Evolutionary conservation across 495 filamentous ascomycete species (phyloP), one percentile per base, ranked within the genome.

Genomic region (Trichoderma asperelloides): DNA sequence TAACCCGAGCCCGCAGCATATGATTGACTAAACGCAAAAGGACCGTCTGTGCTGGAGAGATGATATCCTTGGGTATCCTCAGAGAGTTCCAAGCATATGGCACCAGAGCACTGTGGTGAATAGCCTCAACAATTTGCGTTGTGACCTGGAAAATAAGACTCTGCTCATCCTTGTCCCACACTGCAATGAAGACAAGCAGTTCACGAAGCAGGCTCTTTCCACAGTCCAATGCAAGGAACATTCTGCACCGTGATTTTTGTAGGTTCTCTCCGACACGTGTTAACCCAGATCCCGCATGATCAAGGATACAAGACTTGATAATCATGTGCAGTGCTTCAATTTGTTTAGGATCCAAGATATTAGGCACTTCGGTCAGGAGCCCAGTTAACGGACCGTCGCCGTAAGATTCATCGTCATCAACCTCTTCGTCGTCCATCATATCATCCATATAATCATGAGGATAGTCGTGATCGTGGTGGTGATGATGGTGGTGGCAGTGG

Each of bases 291-390:
- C 82, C 83, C 2, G 86, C 82, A 18, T 85, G 88, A 71, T 88
- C 87, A 21, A 94, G 87, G 64, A 96, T 95, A 68, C 91, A 92
- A 9, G 89, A 90, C 74, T 96, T 93, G 68, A 96, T 87, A 55
- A 96, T 93, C 92, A 97, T 96, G 57, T 95, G 93, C 66, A 97
- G 79, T 8, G 92, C 92, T 75, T 96, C 92, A 62, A 97, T 97
- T 76, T 97, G 93, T 57, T 89, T 90, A 0, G 93, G 93, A 33
- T 93, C 92, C 18, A 97, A 82, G 21, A 96, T 93, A 67, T 96
- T 88, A n/a, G 93, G 93, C 33, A 97, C 90, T 74, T 96, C 93
- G 5, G 93, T 96, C 47, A 97, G 76, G 5, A 97, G 79, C 39
- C 93, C 93, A 37, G 89, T 89, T 75, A 96, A 89, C 55, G 90